A percentile compares a stretch with the other conserved stretches of the same genome.
Conservation (phyloP, 108 stramenopile genomes). For the Nitzschia sp. region DNA sequence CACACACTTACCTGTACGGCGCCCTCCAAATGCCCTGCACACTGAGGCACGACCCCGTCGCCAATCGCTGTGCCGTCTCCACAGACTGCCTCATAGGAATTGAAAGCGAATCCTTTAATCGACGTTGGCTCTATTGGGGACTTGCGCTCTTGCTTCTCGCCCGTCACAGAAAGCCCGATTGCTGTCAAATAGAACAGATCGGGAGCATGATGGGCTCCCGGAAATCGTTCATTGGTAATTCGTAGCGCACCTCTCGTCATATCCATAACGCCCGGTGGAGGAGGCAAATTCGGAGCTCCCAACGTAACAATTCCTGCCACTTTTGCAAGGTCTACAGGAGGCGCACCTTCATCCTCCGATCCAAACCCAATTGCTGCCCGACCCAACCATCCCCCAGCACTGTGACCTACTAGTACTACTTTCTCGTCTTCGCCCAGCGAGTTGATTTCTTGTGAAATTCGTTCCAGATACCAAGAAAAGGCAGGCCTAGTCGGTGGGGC, state of each 20-base stretch:
- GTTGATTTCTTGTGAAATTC: conserved; percentile 57
- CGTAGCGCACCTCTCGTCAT: conserved; percentile 78
- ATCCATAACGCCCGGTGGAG: conserved; percentile 57
- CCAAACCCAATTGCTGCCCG: conserved; percentile 81
- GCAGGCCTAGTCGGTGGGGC: conserved; percentile 65
- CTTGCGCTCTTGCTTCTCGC: conserved; percentile 32
- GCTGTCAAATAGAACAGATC: conserved; percentile 41
- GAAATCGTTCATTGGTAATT: conserved; percentile 67
- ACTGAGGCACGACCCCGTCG: conserved; percentile 87
- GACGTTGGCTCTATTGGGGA: conserved; percentile 33
- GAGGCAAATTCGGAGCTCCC: conserved; percentile 75
- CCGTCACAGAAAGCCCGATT: conserved; percentile 26
- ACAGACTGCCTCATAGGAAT: conserved; percentile 82
- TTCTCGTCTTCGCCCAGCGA: conserved; percentile 41
- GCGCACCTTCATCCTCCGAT: conserved; percentile 39
- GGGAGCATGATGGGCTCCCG: conserved; percentile 69
- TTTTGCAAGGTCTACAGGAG: conserved; percentile 45
- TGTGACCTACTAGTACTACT: conserved; percentile 77
- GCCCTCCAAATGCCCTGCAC: conserved; percentile 69
- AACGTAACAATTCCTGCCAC: conserved; percentile 57
- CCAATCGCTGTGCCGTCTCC: conserved; percentile 74
- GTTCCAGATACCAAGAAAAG: conserved; percentile 88
- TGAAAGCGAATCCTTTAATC: conserved; percentile 60
- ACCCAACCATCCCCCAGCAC: conserved; percentile 92
- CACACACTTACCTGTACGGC: conserved; percentile 11